Evolutionary conservation across 1,139 yeast species (phyloP), one percentile per base, ranked within the genome.

Genomic region (Fermentozyma sake): DNA sequence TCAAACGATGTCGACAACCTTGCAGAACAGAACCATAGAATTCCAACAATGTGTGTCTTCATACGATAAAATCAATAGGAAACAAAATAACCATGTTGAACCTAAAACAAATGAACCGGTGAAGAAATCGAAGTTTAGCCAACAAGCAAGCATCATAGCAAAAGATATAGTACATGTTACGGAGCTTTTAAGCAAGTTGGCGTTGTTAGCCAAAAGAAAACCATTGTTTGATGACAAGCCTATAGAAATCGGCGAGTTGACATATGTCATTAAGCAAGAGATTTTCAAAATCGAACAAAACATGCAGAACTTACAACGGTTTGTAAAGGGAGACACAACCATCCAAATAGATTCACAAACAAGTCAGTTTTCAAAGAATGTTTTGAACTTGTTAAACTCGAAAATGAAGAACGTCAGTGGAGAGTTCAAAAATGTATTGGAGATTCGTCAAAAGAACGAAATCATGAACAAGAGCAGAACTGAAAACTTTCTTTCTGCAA

Each of bases 211-310:
- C 7, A 85, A 82, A 52, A 67, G 89, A 43, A 89, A 87, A 52
- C 95, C 96, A n/a, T 59, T 91, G 48, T 85, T 91, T 46, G 96
- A 89, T 50, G 98, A 93, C 55, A 79, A 83, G 42, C 96, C 98
- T 1, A 79, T 84, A 16, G 98, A 91, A 51, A 85, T 93, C 37
- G 85, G 91, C 12, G 96, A 91, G 53, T 66, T 93, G 41, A 87
- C 98, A 1, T 85, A 82, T 49, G 83, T 91, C 26, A 87, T 91
- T 48, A 93, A 91, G 50, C 96, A 91, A 52, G 95, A 87, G 51
- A 85, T 93, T 23, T 82, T 89, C 51, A 75, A 79, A 42, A 79
- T 93, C 34, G 96, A 87, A 49, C 81, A 83, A 44, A 76, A 72
- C 40, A 68, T 91, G 41, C 80, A 80, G 41, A 74, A 70, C 27